These are phyloP conservation scores for Candida tibetensis DNA, from an alignment of 805 yeast genomes.

Conservation along the genomic window DNA sequence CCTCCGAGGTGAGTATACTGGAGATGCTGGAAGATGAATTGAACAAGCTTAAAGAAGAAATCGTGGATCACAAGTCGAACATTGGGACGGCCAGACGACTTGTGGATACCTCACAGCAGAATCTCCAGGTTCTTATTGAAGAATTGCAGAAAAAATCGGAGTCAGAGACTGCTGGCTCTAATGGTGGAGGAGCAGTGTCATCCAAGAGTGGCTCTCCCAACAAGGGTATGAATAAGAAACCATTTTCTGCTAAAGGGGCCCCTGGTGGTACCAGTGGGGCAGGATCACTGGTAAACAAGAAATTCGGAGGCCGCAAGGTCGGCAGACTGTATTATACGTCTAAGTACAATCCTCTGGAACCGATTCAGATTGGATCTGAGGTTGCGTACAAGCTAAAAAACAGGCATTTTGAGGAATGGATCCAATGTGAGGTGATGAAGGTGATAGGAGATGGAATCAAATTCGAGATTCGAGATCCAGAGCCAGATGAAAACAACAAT, in stretches of 20 bases:
- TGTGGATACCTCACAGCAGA: conserved; percentile 40
- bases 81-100: conserved; percentile 47
- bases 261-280: conserved; percentile 1
- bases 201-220: conserved; percentile 1
- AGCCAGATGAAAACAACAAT: conserved; percentile 90
- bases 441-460: conserved; percentile 66
- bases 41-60: conserved; percentile 35
- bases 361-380: conserved; percentile 65
- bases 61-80: conserved; percentile 55
- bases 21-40: conserved; percentile 39
- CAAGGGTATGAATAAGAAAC: conserved; percentile 9
- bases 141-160: conserved; percentile 18
- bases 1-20: conserved; percentile 22
- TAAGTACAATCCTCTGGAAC: conserved; percentile 57
- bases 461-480: conserved; percentile 95
- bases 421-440: conserved; percentile 84
- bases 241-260: not conserved
- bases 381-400: conserved; percentile 81
- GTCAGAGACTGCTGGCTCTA: conserved; percentile 8
- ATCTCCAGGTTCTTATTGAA: conserved; percentile 46
- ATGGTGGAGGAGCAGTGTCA: conserved; percentile 9
- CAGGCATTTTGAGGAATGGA: conserved; percentile 87
- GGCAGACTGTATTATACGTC: conserved; percentile 53
- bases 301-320: conserved; percentile 9
- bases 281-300: conserved; percentile 9